Evolutionary conservation across 73 alveolate genomes (phyloP), one percentile per base, ranked within the genome.

Genomic region (Breviolum minutum): DNA sequence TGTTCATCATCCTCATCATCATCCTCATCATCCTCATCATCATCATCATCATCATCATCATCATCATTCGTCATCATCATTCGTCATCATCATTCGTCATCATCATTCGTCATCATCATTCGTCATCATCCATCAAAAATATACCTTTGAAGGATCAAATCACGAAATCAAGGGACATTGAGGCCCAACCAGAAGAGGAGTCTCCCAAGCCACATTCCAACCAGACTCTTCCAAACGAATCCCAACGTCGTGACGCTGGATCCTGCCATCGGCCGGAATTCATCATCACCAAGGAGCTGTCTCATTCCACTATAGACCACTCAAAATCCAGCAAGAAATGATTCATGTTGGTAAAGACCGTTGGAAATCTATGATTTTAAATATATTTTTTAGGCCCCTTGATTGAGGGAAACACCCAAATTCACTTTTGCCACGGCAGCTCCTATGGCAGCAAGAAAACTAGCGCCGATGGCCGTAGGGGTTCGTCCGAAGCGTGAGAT

Each of bases 161-260:
- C 86, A 48, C 68, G 95, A 22, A 60, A 70, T 85, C 86, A 48
- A 88, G 95, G 69, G 68, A 48, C 98, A 62, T 92, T 92, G 61
- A 92, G 66, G 98, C 98, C 98, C 6, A 92, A 40, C 98, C 98
- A 92, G 16, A 92, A 92, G 64, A 92, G 98, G 40, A 92, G 90
- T 7, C 98, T 70, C 71, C 98, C 98, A 8, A 92, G 87, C 82
- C 86, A 81, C 98, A 92, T 92, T 60, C 63, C 91, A 20, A 40
- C 98, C 30, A 92, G 32, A 27, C 98, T 92, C 22, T 26, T 74
- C 98, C 98, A 92, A 48, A 92, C 91, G 48, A 73, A 92, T 73
- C 98, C 98, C 79, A 92, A 32, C n/a, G 98, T 92, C 19, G 98
- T 92, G 71, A 92, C 80, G 20, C 98, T 92, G 79, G 98, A 92